A percentile compares a stretch with the other conserved stretches of the same genome.
These are phyloP conservation scores for Phaeosphaeria sp. DNA, from an alignment of 2,329 filamentous ascomycete species.

Conservation along the genomic window DNA sequence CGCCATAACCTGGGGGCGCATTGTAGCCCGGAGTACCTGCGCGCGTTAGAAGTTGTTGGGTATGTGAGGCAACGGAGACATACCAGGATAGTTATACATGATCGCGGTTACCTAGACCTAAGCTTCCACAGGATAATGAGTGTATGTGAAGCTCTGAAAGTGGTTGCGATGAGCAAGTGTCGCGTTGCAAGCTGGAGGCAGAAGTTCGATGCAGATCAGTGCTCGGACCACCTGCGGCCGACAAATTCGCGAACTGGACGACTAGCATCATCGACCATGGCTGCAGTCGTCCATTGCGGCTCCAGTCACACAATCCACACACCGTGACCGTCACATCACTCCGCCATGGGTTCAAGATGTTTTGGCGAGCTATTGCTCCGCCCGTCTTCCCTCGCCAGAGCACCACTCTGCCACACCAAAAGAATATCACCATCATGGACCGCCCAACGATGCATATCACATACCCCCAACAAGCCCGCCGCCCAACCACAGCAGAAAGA, in stretches of 20 bases:
- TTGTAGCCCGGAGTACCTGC: conserved; percentile 69
- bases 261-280: background rate
- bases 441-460: conserved; percentile 17
- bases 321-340: background rate
- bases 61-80: conserved; percentile 5
- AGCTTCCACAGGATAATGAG: background rate
- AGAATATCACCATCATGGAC: conserved; percentile 21
- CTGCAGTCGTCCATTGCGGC: background rate
- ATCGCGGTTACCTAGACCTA: background rate
- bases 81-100: conserved; percentile 49
- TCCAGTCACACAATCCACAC: background rate
- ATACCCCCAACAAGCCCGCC: conserved; percentile 7
- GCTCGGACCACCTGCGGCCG: conserved; percentile 22
- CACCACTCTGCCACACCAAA: conserved; percentile 17
- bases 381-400: conserved; percentile 30
- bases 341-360: conserved; percentile 39
- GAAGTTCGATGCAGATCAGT: conserved; percentile 15
- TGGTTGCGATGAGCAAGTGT: background rate
- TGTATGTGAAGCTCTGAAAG: background rate
- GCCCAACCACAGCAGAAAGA: conserved; percentile 19
- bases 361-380: conserved; percentile 42
- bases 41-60: conserved; percentile 24
- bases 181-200: conserved; percentile 1
- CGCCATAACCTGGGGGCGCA: conserved; percentile 74
- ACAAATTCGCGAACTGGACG: conserved; percentile 28